Percentiles rank a stretch among this genome's conserved stretches.
These are phyloP conservation scores for Cyclotella choctawhatcheeana DNA, from an alignment of 108 stramenopile genomes.

Conservation along the genomic window DNA sequence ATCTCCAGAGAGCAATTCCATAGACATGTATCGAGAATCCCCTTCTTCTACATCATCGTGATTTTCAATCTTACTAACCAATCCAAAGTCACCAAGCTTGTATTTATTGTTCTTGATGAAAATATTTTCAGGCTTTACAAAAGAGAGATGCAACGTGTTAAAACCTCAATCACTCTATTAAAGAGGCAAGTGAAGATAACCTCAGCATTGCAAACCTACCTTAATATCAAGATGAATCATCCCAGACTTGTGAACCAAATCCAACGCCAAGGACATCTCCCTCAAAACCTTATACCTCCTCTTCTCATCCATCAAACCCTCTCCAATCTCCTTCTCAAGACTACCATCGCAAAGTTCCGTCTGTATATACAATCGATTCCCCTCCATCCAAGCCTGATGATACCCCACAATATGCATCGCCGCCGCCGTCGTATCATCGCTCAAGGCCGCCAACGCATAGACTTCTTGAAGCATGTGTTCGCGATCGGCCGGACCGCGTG, in stretches of 20 bases:
- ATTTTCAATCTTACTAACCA: conserved; percentile 76
- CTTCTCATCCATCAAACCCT: conserved; percentile 41
- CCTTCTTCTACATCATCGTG: conserved; percentile 88
- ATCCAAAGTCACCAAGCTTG: conserved; percentile 95
- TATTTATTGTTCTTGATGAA: conserved; percentile 92
- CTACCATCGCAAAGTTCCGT: conserved; percentile 81
- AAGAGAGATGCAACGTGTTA: neutral
- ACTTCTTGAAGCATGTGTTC: conserved; percentile 90
- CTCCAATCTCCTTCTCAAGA: conserved; percentile 60
- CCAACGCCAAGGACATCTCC: conserved; percentile 87
- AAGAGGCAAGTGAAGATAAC: too few relatives aligned
- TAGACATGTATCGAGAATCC: conserved; percentile 94
- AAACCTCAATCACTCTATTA: neutral
- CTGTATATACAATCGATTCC: conserved; percentile 83
- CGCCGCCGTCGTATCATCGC: conserved; percentile 73
- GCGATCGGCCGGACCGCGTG: conserved; percentile 61
- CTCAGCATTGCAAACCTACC: too few relatives aligned
- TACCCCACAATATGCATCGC: conserved; percentile 92
- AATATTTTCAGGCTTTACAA: conserved; percentile 84
- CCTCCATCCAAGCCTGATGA: conserved; percentile 93
- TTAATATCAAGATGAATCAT: conserved; percentile 96
- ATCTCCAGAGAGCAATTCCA: conserved; percentile 89
- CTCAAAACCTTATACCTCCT: conserved; percentile 81
- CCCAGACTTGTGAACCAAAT: conserved; percentile 81
- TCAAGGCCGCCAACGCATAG: conserved; percentile 83